Percentiles rank a stretch among this genome's conserved stretches.
Evolutionary conservation across 352 stramenopile species (phyloP).

Genomic region (Globisporangium sylvaticum): DNA sequence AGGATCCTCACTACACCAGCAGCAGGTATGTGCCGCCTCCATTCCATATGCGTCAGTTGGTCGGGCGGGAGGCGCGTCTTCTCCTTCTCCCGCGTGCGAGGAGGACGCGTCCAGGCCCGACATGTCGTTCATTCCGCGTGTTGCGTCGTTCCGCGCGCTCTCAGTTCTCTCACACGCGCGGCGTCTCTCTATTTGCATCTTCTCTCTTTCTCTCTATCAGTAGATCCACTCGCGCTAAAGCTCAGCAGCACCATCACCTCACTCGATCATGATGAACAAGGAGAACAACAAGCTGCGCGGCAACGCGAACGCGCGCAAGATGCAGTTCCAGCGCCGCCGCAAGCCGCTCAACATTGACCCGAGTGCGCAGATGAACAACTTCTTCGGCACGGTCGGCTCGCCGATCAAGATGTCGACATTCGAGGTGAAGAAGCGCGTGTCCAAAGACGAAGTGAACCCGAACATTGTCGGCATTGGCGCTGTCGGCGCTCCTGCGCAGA

Average conservation of each 20-base stretch:
- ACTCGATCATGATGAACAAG: constrained; percentile 30
- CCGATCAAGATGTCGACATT: constrained; percentile 63
- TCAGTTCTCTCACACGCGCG: neutral
- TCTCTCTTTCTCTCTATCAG: neutral
- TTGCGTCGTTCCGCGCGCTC: neutral
- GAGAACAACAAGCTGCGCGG: constrained; percentile 44
- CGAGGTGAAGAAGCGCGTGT: constrained; percentile 20
- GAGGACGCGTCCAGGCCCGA: neutral
- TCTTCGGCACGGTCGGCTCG: constrained; percentile 69
- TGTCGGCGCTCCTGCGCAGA: constrained; percentile 7
- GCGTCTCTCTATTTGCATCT: neutral
- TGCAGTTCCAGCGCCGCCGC: constrained; percentile 52
- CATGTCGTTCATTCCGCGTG: neutral
- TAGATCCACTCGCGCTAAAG: neutral
- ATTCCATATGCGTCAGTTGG: neutral
- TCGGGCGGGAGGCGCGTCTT: neutral
- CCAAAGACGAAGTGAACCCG: constrained; percentile 14
- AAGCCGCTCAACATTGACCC: constrained; percentile 38
- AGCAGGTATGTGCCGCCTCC: neutral
- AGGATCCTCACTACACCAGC: neutral
- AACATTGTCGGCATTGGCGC: constrained; percentile 17
- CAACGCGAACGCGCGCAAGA: constrained; percentile 26
- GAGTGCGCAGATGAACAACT: constrained; percentile 41
- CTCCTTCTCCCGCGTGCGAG: neutral
- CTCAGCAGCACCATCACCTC: neutral